Conservation (phyloP, 441 rosid species). For the Corymbia citriodora region DNA sequence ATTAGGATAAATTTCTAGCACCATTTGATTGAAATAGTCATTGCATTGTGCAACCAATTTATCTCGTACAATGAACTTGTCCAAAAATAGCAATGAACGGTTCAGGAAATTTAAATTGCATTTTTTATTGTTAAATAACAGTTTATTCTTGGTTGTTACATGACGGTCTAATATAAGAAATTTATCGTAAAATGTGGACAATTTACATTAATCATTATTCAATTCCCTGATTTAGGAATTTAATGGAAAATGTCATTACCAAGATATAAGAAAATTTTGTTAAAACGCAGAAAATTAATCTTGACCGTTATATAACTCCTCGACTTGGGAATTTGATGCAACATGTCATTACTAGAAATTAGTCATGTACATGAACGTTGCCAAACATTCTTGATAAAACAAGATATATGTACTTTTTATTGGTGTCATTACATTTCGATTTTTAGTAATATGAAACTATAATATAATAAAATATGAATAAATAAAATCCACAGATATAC, state of each 20-base stretch:
- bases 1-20: too few species aligned
- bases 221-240: too few species aligned
- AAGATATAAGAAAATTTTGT: too few species aligned
- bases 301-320: rapidly evolving
- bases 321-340: background rate
- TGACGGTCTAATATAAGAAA: background rate
- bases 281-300: rapidly evolving
- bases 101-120: background rate
- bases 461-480: background rate
- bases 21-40: background rate
- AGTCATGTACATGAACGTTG: background rate
- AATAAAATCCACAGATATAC: too few species aligned
- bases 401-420: background rate
- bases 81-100: background rate
- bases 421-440: too few species aligned
- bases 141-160: background rate
- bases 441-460: background rate
- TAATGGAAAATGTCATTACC: too few species aligned
- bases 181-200: rapidly evolving
- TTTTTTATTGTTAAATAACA: background rate
- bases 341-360: rapidly evolving
- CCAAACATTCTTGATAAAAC: background rate
- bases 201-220: too few species aligned
- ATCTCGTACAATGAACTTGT: background rate
- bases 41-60: background rate